Evolutionary conservation across 202 grass and related monocot species (phyloP), one percentile per base, ranked within the genome.

Genomic region (Bolboschoenoplectus hybrid): DNA sequence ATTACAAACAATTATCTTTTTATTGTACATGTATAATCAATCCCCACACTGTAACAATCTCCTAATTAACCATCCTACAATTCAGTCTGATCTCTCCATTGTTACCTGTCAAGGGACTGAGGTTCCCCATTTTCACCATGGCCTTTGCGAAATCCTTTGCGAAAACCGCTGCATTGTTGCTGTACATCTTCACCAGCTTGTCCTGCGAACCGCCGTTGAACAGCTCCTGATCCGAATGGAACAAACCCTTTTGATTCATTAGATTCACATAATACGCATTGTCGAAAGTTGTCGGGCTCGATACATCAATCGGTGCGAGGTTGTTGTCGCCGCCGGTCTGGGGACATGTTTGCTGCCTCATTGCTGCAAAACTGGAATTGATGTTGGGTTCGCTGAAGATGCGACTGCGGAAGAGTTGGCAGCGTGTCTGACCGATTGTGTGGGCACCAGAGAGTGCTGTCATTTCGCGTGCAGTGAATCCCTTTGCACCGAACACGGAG

Each of bases 221-320:
- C 0, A 97, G 87, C 85, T 94, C 94, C 76, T 94, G 94, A 81
- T 94, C 94, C 0, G 96, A 98, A 85, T 94, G 93, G 79, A 98
- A 90, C 62, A 95, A 86, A 0, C 89, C 96, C 34, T 47, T 82
- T 77, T 32, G 57, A 9, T 6, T 16, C 38, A 91, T 34, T 5
- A 98, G 82, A 80, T 98, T 92, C 20, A n/a, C 34, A 88, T 88
- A 98, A 87, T 91, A 95, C 0, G 69, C 73, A 83, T 88, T 94
- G 91, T 92, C 95, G 84, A 95, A 98, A 2, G 67, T 74, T 51
- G 84, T 86, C 20, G 90, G 86, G 10, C 64, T 94, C 74, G 81
- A 17, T 4, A 44, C 67, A 75, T 98, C 96, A 13, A 95, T 88
- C 20, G 90, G 90, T 2, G 91, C 83, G 0, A 94, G 87, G 38